A percentile compares a stretch with the other conserved stretches of the same genome.
Evolutionary conservation across 2,329 filamentous ascomycete genomes (phyloP).

Genomic region (Metarhizium album): DNA sequence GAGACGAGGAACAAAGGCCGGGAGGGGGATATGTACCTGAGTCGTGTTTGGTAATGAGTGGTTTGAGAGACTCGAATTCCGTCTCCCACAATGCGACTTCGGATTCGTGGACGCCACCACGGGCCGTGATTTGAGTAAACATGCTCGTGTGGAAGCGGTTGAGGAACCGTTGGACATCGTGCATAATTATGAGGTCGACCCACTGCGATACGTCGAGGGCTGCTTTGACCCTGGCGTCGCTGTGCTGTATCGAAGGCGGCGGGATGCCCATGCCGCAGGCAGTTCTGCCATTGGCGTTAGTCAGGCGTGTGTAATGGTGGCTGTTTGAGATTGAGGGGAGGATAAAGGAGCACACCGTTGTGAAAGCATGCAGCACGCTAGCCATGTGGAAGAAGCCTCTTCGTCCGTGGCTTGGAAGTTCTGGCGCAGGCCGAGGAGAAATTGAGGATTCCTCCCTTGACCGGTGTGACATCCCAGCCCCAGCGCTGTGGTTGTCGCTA

Average conservation of each 20-base stretch:
- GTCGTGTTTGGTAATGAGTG: slow-evolving; percentile 33
- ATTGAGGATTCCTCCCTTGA: slow-evolving; percentile 38
- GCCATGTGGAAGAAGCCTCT: slow-evolving; percentile 42
- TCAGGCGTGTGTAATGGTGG: background rate
- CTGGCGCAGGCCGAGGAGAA: slow-evolving; percentile 32
- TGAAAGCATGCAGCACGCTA: slow-evolving; percentile 39
- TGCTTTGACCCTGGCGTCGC: slow-evolving; percentile 33
- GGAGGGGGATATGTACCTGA: slow-evolving; percentile 26
- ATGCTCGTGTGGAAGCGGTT: slow-evolving; percentile 39
- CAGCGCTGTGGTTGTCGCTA: slow-evolving; percentile 36
- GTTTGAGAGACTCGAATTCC: slow-evolving; percentile 38
- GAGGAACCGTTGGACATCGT: slow-evolving; percentile 40
- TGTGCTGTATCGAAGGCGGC: slow-evolving; percentile 38
- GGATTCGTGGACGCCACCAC: slow-evolving; percentile 34
- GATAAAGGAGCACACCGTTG: slow-evolving; percentile 28
- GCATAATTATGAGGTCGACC: slow-evolving; percentile 29
- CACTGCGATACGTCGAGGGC: slow-evolving; percentile 29
- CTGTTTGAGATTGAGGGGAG: background rate
- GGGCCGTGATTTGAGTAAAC: slow-evolving; percentile 34
- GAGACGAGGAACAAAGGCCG: background rate
- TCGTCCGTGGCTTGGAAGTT: slow-evolving; percentile 36
- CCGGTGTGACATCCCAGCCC: slow-evolving; percentile 42
- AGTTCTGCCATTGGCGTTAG: slow-evolving; percentile 15
- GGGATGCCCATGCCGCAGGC: slow-evolving; percentile 35
- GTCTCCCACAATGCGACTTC: slow-evolving; percentile 39